These are phyloP conservation scores for Torulaspora franciscae DNA, from an alignment of 805 yeast species.

Conservation along the genomic window DNA sequence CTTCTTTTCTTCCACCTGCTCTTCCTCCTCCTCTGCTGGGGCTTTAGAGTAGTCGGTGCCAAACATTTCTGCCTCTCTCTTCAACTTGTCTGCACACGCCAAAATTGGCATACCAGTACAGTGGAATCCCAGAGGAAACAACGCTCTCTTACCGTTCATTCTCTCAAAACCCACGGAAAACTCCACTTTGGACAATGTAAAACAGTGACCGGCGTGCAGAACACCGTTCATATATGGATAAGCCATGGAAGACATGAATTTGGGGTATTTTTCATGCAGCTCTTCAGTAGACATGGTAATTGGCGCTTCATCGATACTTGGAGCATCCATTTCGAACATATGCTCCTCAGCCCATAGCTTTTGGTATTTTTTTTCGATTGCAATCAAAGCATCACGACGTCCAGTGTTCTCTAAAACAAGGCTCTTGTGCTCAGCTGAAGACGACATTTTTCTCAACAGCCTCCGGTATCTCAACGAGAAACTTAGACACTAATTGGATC, in stretches of 20 bases:
- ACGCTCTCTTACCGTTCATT: slow-evolving; percentile 86
- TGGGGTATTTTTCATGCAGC: slow-evolving; percentile 74
- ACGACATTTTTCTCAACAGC: slow-evolving; percentile 20
- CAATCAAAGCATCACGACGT: slow-evolving; percentile 91
- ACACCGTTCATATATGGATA: slow-evolving; percentile 99
- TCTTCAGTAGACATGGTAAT: slow-evolving; percentile 56
- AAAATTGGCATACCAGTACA: slow-evolving; percentile 99
- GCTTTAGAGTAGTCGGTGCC: slow-evolving; percentile 73
- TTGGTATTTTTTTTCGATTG: slow-evolving; percentile 84
- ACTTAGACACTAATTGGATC: not conserved
- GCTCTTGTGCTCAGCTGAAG: slow-evolving; percentile 30
- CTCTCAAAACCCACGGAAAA: slow-evolving; percentile 90
- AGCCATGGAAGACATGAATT: slow-evolving; percentile 90
- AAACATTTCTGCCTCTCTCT: slow-evolving; percentile 86
- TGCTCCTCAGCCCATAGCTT: slow-evolving; percentile 81
- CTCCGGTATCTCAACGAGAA: not conserved
- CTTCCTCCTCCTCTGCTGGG: slow-evolving; percentile 56
- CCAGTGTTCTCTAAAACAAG: slow-evolving; percentile 57
- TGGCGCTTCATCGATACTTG: slow-evolving; percentile 61
- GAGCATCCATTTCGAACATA: slow-evolving; percentile 84
- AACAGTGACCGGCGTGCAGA: slow-evolving; percentile 94
- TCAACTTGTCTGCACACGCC: slow-evolving; percentile 92
- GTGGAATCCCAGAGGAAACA: slow-evolving; percentile 96
- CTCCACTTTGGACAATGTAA: slow-evolving; percentile 91
- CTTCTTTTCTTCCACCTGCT: slow-evolving; percentile 33